A percentile compares a stretch with the other conserved stretches of the same genome.
phyloP scores from a whole-genome alignment of 2,329 filamentous ascomycete species.

The Ascochyta lentis region DNA sequence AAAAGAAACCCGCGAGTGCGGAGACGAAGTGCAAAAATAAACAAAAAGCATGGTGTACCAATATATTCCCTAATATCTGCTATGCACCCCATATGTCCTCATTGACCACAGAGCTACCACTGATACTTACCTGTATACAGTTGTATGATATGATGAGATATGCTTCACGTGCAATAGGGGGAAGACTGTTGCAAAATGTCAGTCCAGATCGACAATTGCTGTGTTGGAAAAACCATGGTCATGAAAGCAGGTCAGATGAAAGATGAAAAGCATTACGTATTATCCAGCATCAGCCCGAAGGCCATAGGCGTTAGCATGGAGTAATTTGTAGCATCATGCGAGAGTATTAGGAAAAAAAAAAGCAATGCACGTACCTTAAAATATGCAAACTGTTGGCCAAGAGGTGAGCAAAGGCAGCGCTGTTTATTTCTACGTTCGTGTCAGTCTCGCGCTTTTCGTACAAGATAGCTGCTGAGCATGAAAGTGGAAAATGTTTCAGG shows the following conservation, averaged over 20 bases:
- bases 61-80: constrained; percentile 4
- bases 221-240: constrained; percentile 1
- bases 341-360: constrained; percentile 5
- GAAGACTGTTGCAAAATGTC: background rate
- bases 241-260: constrained; percentile 42
- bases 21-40: constrained; percentile 1
- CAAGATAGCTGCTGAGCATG: background rate
- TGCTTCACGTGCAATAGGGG: background rate
- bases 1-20: background rate
- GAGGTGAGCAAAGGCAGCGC: background rate
- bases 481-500: constrained; percentile 32
- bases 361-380: constrained; percentile 20
- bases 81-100: background rate
- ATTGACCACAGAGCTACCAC: background rate
- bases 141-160: background rate
- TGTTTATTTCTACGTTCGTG: constrained; percentile 15
- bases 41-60: background rate
- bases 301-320: constrained; percentile 50
- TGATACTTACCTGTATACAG: background rate
- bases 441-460: constrained; percentile 18
- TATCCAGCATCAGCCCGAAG: constrained; percentile 43
- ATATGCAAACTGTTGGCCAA: background rate
- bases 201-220: constrained; percentile 6
- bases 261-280: constrained; percentile 50
- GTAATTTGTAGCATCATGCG: constrained; percentile 46